Evolutionary conservation across 2,329 filamentous ascomycete genomes (phyloP), one percentile per base, ranked within the genome.

Genomic region (Arthrobotrys entomopaga): DNA sequence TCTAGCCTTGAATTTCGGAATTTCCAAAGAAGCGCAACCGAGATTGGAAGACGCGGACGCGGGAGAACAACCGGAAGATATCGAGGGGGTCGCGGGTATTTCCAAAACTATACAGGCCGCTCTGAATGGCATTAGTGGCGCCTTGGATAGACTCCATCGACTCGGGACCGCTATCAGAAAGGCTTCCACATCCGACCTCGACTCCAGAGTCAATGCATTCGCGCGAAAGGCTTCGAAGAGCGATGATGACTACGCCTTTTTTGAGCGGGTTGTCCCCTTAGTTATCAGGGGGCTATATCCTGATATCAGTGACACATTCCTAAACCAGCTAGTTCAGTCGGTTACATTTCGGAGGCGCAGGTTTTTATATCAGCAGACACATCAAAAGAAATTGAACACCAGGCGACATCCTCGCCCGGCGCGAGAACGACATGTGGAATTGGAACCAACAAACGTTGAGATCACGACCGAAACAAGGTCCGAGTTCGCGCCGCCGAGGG

Each of bases 341-440:
- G 34, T 65, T 46, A 54, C 60, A 13, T 54, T 56, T 38, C 49
- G 60, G 16, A 65, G 49, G 22, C 60, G 50, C 16, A 22, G 49
- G 26, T 49, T 65, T 20, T 26, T 65, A 38, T 65, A 65, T 24
- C 60, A 65, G 46, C 46, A 50, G 46, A 65, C 46, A 48, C 60
- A 65, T 38, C 60, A 65, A 15, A 19, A 48, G 49, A 65, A 65
- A 34, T 34, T 64, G 49, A 46, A 64, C 8, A 8, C 29, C 5
- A 29, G 34, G 15, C 56, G 56, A 34, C 38, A 20, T 11, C 38
- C 22, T 29, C 56, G 42, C 6, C 56, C 38, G 24, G 40, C 10
- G 56, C 42, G n/a, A 29, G 56, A 59, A 49, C 16, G 22, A 40
- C 20, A 3, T 26, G 42, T 48, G n/a, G 42, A 49, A 26, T 59